Evolutionary conservation across 176 grass and related monocot genomes (phyloP).

Genomic region (Metroxylon sagu): DNA sequence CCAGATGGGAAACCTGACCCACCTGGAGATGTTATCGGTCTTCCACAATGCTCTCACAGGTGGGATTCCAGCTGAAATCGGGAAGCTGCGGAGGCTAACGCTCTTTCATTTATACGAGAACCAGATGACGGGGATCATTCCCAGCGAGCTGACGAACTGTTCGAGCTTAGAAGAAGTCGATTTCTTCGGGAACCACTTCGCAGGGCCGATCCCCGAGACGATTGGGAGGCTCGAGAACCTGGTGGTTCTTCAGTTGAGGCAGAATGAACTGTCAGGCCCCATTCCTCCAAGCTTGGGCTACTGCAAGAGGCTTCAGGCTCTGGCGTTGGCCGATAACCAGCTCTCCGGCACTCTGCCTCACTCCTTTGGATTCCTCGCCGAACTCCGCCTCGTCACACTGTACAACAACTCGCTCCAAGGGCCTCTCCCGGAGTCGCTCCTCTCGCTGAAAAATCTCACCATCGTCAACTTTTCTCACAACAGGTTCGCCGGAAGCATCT

Average conservation of each 20-base stretch:
- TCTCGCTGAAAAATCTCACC: constrained; percentile 54
- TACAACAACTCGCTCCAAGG: constrained; percentile 90
- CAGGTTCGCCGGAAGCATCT: constrained; percentile 49
- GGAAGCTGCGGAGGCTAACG: constrained; percentile 43
- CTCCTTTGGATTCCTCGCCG: constrained; percentile 38
- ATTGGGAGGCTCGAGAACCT: constrained; percentile 74
- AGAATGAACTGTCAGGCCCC: constrained; percentile 73
- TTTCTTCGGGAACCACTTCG: constrained; percentile 89
- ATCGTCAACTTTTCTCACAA: constrained; percentile 90
- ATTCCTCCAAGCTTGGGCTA: constrained; percentile 71
- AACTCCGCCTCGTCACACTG: constrained; percentile 63
- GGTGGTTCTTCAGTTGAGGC: constrained; percentile 70
- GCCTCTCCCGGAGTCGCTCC: constrained; percentile 46
- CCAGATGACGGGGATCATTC: constrained; percentile 73
- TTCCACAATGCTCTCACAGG: constrained; percentile 73
- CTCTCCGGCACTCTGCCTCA: constrained; percentile 50
- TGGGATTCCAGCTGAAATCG: constrained; percentile 54
- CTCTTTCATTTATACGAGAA: constrained; percentile 83
- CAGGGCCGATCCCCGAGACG: constrained; percentile 41
- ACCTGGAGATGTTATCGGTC: constrained; percentile 70
- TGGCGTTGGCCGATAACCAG: constrained; percentile 79
- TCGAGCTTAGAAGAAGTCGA: constrained; percentile 76
- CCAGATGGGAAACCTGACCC: constrained; percentile 55
- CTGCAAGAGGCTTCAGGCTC: constrained; percentile 52
- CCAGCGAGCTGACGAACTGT: constrained; percentile 55